Evolutionary conservation across 75 land plant species (phyloP).

Genomic region (Picea sitchensis): DNA sequence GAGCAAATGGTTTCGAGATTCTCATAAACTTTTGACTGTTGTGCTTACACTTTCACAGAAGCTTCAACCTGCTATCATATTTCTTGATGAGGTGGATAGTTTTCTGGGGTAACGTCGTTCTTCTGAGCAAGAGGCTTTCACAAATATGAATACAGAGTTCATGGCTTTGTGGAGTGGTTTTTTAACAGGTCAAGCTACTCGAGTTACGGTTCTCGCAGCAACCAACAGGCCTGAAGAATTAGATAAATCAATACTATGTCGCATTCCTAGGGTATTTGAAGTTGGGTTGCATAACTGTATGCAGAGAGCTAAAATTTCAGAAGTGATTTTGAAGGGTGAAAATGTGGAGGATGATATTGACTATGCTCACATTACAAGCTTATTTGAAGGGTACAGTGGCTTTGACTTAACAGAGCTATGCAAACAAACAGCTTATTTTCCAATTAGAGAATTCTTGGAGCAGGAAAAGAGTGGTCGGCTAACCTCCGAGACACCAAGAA

Average conservation of each 20-base stretch:
- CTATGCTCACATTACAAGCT: constrained; percentile 62
- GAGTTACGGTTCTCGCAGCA: constrained; percentile 97
- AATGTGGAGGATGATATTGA: constrained; percentile 61
- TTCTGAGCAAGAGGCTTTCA: constrained; percentile 84
- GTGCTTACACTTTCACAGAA: constrained; percentile 88
- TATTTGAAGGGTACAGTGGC: constrained; percentile 64
- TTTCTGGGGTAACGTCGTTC: constrained; percentile 88
- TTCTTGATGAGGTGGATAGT: constrained; percentile 98
- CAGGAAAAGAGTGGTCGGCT: constrained; percentile 57
- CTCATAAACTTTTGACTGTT: constrained; percentile 36
- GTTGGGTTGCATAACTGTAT: constrained; percentile 75
- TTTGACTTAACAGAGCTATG: constrained; percentile 42
- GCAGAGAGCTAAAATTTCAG: constrained; percentile 76
- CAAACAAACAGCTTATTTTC: constrained; percentile 88
- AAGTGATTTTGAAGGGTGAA: constrained; percentile 84
- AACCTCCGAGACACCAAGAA: constrained; percentile 44
- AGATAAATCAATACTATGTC: constrained; percentile 90
- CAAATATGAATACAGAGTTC: constrained; percentile 61
- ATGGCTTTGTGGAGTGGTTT: neutral
- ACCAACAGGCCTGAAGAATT: constrained; percentile 96
- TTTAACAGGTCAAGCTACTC: constrained; percentile 56
- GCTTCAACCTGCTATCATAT: constrained; percentile 95
- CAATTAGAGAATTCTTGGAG: constrained; percentile 75
- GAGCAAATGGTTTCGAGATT: too few relatives aligned
- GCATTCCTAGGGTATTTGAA: constrained; percentile 87